phyloP scores from a whole-genome alignment of 2,329 filamentous ascomycete species.

The Clathrospora elynae region DNA sequence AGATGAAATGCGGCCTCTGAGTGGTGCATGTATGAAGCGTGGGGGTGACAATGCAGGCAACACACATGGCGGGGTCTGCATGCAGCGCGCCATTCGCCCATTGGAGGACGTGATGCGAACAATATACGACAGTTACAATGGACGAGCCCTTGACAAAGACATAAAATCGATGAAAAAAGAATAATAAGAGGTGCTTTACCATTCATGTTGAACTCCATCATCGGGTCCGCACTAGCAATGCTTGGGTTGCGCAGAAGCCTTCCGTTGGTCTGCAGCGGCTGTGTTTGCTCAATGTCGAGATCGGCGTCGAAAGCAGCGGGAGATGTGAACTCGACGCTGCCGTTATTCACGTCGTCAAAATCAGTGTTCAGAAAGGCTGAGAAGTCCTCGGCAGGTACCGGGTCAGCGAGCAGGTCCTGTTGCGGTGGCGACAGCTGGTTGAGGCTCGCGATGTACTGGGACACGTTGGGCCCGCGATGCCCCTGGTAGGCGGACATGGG shows the following conservation, averaged over 20 bases:
- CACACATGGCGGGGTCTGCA: conserved; percentile 35
- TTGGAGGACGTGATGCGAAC: conserved; percentile 27
- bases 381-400: conserved; percentile 55
- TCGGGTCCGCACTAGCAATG: conserved; percentile 26
- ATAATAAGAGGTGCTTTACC: conserved; percentile 34
- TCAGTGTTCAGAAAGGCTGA: conserved; percentile 62
- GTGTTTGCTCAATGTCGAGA: conserved; percentile 29
- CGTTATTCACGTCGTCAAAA: conserved; percentile 70
- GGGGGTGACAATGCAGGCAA: conserved; percentile 38
- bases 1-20: conserved; percentile 25
- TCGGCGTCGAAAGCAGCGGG: conserved; percentile 39
- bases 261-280: conserved; percentile 19
- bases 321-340: conserved; percentile 32
- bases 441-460: conserved; percentile 84
- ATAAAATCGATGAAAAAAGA: conserved; percentile 13
- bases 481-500: conserved; percentile 75
- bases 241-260: conserved; percentile 20
- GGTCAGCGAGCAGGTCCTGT: conserved; percentile 36
- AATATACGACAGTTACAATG: conserved; percentile 20
- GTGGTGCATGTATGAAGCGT: conserved; percentile 31
- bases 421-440: conserved; percentile 69
- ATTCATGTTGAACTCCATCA: conserved; percentile 45
- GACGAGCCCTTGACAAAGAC: conserved; percentile 16
- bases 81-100: conserved; percentile 23
- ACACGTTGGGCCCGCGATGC: conserved; percentile 83